Evolutionary conservation across 2,329 filamentous ascomycete species (phyloP).

Genomic region (Pseudogymnoascus sp.): DNA sequence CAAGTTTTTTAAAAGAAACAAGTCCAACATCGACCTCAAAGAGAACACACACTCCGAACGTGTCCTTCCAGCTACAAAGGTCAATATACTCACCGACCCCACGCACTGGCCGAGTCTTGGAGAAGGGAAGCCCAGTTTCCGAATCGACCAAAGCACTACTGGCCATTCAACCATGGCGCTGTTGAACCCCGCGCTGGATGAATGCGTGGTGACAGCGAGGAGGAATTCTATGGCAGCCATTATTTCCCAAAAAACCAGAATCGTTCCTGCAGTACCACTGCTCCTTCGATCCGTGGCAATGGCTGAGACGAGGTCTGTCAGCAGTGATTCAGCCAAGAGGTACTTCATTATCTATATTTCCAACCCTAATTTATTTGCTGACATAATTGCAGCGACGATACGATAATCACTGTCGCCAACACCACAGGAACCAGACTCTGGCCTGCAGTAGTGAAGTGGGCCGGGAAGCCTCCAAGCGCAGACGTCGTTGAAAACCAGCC

Average conservation of each 20-base stretch:
- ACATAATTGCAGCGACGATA: neutral
- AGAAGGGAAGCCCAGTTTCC: neutral
- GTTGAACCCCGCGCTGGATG: neutral
- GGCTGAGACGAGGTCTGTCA: neutral
- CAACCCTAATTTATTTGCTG: neutral
- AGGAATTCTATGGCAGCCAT: constrained; percentile 1
- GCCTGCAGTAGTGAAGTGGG: constrained; percentile 6
- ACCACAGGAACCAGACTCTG: neutral
- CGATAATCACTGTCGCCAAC: neutral
- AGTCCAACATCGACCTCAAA: neutral
- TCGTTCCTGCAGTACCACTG: constrained; percentile 1
- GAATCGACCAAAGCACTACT: neutral
- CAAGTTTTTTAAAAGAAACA: neutral
- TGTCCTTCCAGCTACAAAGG: neutral
- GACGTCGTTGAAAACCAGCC: neutral
- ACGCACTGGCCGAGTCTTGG: constrained; percentile 12
- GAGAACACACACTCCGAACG: neutral
- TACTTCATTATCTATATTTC: neutral
- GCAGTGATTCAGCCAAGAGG: neutral
- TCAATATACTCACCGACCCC: constrained; percentile 5
- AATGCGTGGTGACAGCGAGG: neutral
- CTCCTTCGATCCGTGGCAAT: neutral
- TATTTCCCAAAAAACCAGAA: neutral
- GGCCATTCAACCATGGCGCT: neutral
- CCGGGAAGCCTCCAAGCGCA: neutral